These are phyloP conservation scores for Capsicum baccatum DNA, from an alignment of 257 asterid species.

Conservation along the genomic window DNA sequence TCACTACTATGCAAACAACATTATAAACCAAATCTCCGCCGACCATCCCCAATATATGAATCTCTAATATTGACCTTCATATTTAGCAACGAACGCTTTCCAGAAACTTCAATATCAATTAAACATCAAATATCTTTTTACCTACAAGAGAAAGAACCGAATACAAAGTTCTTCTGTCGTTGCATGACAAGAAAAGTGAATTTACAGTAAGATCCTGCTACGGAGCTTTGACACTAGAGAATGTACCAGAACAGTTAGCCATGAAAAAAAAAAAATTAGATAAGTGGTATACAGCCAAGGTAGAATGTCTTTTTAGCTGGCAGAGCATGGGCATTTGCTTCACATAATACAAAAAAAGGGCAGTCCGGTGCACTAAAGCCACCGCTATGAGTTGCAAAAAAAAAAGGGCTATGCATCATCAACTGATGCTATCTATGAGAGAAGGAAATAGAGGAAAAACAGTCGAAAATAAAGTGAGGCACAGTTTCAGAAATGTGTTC, in stretches of 20 bases:
- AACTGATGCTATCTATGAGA: background rate
- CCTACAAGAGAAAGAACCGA: slow-evolving; percentile 19
- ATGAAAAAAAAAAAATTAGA: background rate
- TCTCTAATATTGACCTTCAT: slow-evolving; percentile 13
- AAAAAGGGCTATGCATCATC: background rate
- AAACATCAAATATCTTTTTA: background rate
- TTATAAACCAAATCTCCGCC: background rate
- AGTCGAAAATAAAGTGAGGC: background rate
- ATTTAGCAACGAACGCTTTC: background rate
- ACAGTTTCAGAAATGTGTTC: background rate
- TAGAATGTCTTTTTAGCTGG: background rate
- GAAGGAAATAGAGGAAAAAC: background rate
- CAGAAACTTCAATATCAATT: slow-evolving; percentile 7
- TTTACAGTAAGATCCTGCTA: slow-evolving; percentile 11
- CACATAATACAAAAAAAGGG: background rate
- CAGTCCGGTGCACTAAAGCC: too few relatives aligned
- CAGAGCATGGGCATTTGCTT: background rate
- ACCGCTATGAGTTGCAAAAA: background rate
- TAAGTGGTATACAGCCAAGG: background rate
- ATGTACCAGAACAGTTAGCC: slow-evolving; percentile 12
- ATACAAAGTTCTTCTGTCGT: background rate
- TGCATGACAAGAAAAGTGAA: slow-evolving; percentile 25
- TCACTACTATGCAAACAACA: slow-evolving; percentile 20
- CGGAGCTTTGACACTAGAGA: background rate
- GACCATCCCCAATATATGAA: background rate